These are phyloP conservation scores for Austroboletus niveus DNA, from an alignment of 1,284 basidiomycete species.

Conservation along the genomic window DNA sequence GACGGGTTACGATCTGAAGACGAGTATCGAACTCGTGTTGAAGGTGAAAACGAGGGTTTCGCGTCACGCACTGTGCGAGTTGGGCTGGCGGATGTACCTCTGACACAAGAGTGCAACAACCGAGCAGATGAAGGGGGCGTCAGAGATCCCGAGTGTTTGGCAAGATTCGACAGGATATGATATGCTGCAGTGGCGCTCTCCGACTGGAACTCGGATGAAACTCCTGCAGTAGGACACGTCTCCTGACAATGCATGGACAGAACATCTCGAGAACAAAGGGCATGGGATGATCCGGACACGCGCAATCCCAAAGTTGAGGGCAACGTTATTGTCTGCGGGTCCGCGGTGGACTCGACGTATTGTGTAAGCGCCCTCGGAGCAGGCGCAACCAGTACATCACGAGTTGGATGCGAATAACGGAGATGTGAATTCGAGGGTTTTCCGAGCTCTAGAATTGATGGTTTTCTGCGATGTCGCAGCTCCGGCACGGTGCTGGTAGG, in stretches of 20 bases:
- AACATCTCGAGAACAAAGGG: constrained; percentile 16
- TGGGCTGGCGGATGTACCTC: constrained; percentile 25
- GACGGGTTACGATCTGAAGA: constrained; percentile 15
- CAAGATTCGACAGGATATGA: constrained; percentile 55
- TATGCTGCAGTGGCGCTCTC: constrained; percentile 54
- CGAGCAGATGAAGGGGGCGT: constrained; percentile 33
- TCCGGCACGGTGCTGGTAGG: constrained; percentile 39
- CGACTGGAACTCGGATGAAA: constrained; percentile 30
- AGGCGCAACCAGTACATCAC: constrained; percentile 56
- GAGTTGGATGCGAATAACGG: constrained; percentile 48
- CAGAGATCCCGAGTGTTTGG: constrained; percentile 35
- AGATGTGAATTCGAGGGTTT: constrained; percentile 37
- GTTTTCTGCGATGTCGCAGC: constrained; percentile 39
- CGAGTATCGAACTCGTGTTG: constrained; percentile 6
- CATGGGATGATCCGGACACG: constrained; percentile 39
- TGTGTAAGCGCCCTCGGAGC: constrained; percentile 74
- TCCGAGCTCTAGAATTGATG: constrained; percentile 47
- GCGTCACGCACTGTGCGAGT: constrained; percentile 13
- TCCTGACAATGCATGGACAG: constrained; percentile 2
- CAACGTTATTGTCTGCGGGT: constrained; percentile 51
- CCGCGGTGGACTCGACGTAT: constrained; percentile 57
- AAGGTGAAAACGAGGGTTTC: constrained; percentile 9
- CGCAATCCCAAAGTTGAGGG: constrained; percentile 72
- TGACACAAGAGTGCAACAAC: constrained; percentile 23
- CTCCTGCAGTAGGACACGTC: constrained; percentile 18